Percentiles rank a stretch among this genome's conserved stretches.
phyloP scores from a whole-genome alignment of 2,329 filamentous ascomycete species.

The Huntiella decipiens region DNA sequence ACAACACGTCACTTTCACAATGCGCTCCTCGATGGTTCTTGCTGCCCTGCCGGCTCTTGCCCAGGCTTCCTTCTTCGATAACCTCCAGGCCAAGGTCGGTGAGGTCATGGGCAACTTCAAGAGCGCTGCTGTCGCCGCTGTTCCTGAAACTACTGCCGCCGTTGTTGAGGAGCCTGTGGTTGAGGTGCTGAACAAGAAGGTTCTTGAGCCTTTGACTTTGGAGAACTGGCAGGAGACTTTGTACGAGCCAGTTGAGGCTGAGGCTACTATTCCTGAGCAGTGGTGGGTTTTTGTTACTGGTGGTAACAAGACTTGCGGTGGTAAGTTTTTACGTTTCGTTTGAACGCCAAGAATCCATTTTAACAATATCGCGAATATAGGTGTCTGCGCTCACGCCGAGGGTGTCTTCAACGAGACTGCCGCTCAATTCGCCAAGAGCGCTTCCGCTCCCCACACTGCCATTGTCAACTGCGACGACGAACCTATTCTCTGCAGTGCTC shows the following conservation, averaged over 20 bases:
- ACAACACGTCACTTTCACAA: slow-evolving; percentile 18
- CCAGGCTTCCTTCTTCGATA: slow-evolving; percentile 31
- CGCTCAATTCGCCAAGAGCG: slow-evolving; percentile 38
- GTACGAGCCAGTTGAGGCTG: slow-evolving; percentile 39
- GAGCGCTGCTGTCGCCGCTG: slow-evolving; percentile 23
- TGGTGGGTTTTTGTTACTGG: slow-evolving; percentile 61
- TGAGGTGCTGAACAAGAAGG: slow-evolving; percentile 16
- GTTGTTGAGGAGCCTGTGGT: slow-evolving; percentile 23
- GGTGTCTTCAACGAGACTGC: slow-evolving; percentile 48
- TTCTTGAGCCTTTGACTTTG: slow-evolving; percentile 37
- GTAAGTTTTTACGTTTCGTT: slow-evolving; percentile 20
- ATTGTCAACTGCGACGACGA: slow-evolving; percentile 57
- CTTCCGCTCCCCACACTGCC: slow-evolving; percentile 46
- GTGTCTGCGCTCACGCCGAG: slow-evolving; percentile 45
- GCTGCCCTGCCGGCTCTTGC: slow-evolving; percentile 34
- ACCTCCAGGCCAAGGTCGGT: slow-evolving; percentile 45
- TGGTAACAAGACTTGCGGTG: slow-evolving; percentile 62
- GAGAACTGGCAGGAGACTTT: slow-evolving; percentile 54
- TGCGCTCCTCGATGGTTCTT: slow-evolving; percentile 38
- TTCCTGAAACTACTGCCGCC: slow-evolving; percentile 20
- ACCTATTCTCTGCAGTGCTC: slow-evolving; percentile 55
- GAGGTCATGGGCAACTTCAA: slow-evolving; percentile 41
- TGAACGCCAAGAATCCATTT: slow-evolving; percentile 9
- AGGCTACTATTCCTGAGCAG: slow-evolving; percentile 45
- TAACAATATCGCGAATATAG: slow-evolving; percentile 19